These are phyloP conservation scores for Ustilago tritici DNA, from an alignment of 1,284 basidiomycete species.

Conservation along the genomic window DNA sequence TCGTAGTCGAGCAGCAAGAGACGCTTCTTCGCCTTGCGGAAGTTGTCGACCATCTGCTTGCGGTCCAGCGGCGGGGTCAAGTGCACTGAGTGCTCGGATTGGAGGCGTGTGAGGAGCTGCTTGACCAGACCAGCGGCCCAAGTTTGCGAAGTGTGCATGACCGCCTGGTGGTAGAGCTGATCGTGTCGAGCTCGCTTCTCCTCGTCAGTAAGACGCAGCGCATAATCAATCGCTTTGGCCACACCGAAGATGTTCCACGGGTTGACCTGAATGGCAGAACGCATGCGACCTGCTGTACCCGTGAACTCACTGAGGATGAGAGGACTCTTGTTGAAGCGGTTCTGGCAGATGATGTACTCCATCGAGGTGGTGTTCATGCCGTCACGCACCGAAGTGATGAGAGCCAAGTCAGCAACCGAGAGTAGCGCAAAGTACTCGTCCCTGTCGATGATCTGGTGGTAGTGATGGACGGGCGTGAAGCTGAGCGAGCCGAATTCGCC, in stretches of 20 bases:
- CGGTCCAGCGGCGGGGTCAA: constrained; percentile 87
- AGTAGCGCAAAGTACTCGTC: constrained; percentile 99
- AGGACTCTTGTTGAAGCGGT: constrained; percentile 79
- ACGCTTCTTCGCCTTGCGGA: constrained; percentile 81
- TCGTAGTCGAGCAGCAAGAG: constrained; percentile 97
- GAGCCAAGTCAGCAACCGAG: constrained; percentile 90
- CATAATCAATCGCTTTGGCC: constrained; percentile 91
- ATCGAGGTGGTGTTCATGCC: constrained; percentile 98
- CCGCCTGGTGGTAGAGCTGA: constrained; percentile 79
- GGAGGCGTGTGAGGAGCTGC: constrained; percentile 86
- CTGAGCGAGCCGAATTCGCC: constrained; percentile 93
- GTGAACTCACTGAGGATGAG: constrained; percentile 96
- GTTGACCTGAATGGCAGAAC: constrained; percentile 77
- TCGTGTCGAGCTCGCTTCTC: constrained; percentile 85
- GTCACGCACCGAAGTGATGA: constrained; percentile 94
- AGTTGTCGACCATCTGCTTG: constrained; percentile 76
- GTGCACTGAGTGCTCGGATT: constrained; percentile 83
- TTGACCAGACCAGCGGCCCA: constrained; percentile 93
- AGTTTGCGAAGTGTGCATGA: constrained; percentile 93
- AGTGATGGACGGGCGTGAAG: constrained; percentile 99
- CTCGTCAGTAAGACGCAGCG: constrained; percentile 81
- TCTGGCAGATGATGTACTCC: constrained; percentile 95
- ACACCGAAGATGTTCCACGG: constrained; percentile 89
- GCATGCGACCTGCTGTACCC: constrained; percentile 91
- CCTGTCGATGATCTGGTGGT: constrained; percentile 92